A percentile compares a stretch with the other conserved stretches of the same genome.
Conservation (phyloP, 192 early-diverging fungal species). For the Coemansia sp. region DNA sequence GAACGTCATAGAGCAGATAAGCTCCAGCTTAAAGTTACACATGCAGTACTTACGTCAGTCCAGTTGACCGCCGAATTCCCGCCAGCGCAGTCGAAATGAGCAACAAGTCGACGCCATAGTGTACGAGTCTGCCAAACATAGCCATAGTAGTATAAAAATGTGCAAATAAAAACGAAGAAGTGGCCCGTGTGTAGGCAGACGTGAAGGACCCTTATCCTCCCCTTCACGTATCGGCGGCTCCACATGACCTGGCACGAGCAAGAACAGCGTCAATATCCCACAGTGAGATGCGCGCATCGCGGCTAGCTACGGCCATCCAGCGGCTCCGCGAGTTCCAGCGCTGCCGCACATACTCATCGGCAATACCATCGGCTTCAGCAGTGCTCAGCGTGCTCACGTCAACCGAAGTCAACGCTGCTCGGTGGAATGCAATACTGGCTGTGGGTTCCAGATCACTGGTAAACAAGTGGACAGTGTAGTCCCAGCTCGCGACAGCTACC, state of each 20-base stretch:
- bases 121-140: constrained; percentile 29
- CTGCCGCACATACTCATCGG: constrained; percentile 29
- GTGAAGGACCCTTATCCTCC: background rate
- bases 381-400: constrained; percentile 36
- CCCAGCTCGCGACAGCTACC: constrained; percentile 45
- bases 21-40: background rate
- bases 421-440: constrained; percentile 24
- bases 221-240: background rate
- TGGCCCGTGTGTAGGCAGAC: background rate
- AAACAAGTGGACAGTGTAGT: constrained; percentile 38
- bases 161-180: background rate
- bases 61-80: constrained; percentile 38
- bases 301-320: constrained; percentile 48
- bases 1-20: background rate
- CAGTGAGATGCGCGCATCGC: constrained; percentile 45
- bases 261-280: constrained; percentile 24
- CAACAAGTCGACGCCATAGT: constrained; percentile 32
- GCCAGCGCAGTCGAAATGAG: constrained; percentile 43
- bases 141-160: constrained; percentile 11
- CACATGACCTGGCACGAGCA: background rate
- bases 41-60: constrained; percentile 29
- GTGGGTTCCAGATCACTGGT: constrained; percentile 15
- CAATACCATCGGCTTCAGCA: constrained; percentile 11
- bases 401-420: constrained; percentile 39
- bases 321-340: constrained; percentile 43